Percentiles rank a stretch among this genome's conserved stretches.
Evolutionary conservation across 768 basidiomycete genomes (phyloP).

Genomic region (Lactifluus hygrophoroides): DNA sequence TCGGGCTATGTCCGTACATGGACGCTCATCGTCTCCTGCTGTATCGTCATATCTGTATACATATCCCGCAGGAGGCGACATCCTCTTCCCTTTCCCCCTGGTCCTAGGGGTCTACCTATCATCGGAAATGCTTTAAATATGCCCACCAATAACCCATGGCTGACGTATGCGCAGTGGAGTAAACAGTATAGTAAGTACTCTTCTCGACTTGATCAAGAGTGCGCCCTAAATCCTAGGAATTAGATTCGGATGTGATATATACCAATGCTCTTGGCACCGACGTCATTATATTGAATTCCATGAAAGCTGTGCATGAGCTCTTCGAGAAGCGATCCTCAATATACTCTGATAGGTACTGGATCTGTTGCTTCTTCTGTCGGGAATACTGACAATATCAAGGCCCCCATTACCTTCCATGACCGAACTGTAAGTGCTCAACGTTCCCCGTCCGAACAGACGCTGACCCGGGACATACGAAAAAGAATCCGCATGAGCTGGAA

Average conservation of each 20-base stretch:
- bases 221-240: neutral
- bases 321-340: slow-evolving; percentile 20
- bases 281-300: slow-evolving; percentile 32
- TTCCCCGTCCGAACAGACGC: neutral
- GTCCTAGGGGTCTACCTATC: slow-evolving; percentile 21
- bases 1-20: neutral
- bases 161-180: slow-evolving; percentile 21
- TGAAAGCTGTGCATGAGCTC: slow-evolving; percentile 14
- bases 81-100: slow-evolving; percentile 21
- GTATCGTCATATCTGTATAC: neutral
- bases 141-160: slow-evolving; percentile 19
- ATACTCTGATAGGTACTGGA: slow-evolving; percentile 17
- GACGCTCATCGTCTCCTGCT: neutral
- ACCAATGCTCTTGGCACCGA: slow-evolving; percentile 13
- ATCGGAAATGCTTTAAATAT: slow-evolving; percentile 22
- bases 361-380: neutral
- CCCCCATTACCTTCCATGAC: slow-evolving; percentile 10
- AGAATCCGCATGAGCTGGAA: slow-evolving; percentile 16
- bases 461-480: neutral
- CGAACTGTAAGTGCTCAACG: slow-evolving; percentile 4
- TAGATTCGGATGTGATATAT: slow-evolving; percentile 17
- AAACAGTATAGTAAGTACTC: slow-evolving; percentile 18
- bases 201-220: neutral
- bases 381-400: neutral
- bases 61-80: neutral